phyloP scores from a whole-genome alignment of 805 yeast genomes.

The Kuraishia ogatae region DNA sequence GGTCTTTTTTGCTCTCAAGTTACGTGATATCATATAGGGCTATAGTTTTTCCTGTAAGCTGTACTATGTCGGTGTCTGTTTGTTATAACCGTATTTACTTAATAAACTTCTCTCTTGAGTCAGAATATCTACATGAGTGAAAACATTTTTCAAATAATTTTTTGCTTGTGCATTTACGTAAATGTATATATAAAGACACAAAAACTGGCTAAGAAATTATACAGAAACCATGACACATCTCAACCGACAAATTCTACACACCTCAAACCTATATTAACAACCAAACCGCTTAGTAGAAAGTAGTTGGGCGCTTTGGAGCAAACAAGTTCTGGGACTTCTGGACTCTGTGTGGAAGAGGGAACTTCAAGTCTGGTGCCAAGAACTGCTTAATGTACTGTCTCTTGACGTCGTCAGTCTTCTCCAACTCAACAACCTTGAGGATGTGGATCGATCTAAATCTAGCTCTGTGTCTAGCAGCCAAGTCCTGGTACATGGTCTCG shows the following conservation, averaged over 20 bases:
- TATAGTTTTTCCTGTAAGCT: too few relatives aligned
- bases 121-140: too few relatives aligned
- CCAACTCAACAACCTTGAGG: conserved; percentile 98
- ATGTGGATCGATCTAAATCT: conserved; percentile 99
- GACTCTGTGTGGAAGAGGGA: conserved; percentile 99
- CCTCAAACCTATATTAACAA: background rate
- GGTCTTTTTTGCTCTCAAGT: too few relatives aligned
- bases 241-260: background rate
- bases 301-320: conserved; percentile 91
- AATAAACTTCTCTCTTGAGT: too few relatives aligned
- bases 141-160: background rate
- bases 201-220: background rate
- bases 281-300: conserved; percentile 66
- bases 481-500: conserved; percentile 96
- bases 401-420: conserved; percentile 96
- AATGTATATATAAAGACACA: background rate
- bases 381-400: conserved; percentile 98
- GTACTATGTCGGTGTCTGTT: too few relatives aligned
- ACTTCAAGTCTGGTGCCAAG: conserved; percentile 89
- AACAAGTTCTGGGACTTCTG: conserved; percentile 82
- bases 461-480: conserved; percentile 99
- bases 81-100: too few relatives aligned
- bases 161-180: background rate
- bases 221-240: background rate
- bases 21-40: too few relatives aligned